Conservation (phyloP, 2,329 filamentous ascomycete genomes). For the Blastomyces emzantsi region DNA sequence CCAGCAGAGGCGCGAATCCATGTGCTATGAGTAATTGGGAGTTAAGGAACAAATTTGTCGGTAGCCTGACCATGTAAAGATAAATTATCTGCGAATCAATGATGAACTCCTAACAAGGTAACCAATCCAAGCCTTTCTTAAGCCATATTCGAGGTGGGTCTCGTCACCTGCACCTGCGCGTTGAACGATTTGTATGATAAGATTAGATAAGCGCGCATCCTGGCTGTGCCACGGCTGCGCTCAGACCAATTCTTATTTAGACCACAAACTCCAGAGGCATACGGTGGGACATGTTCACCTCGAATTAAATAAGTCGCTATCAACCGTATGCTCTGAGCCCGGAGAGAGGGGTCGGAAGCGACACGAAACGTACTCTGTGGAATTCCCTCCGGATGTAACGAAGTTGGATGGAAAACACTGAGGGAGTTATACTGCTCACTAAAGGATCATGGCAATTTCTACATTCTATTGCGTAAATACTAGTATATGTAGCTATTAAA, state of each 20-base stretch:
- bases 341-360: background rate
- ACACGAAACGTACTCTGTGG: background rate
- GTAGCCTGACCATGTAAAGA: background rate
- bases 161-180: background rate
- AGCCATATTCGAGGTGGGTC: background rate
- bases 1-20: background rate
- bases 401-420: background rate
- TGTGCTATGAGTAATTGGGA: background rate
- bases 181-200: background rate
- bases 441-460: background rate
- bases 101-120: background rate
- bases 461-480: background rate
- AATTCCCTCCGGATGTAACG: background rate
- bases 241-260: background rate
- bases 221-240: background rate
- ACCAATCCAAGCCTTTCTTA: background rate
- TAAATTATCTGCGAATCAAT: background rate
- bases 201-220: background rate
- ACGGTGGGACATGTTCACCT: background rate
- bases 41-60: background rate
- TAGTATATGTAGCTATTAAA: background rate
- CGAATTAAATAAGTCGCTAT: background rate
- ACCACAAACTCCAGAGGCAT: background rate
- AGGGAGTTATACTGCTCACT: background rate
- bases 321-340: background rate